Conservation (phyloP, 441 rosid genomes). For the Pelargonium australe region DNA sequence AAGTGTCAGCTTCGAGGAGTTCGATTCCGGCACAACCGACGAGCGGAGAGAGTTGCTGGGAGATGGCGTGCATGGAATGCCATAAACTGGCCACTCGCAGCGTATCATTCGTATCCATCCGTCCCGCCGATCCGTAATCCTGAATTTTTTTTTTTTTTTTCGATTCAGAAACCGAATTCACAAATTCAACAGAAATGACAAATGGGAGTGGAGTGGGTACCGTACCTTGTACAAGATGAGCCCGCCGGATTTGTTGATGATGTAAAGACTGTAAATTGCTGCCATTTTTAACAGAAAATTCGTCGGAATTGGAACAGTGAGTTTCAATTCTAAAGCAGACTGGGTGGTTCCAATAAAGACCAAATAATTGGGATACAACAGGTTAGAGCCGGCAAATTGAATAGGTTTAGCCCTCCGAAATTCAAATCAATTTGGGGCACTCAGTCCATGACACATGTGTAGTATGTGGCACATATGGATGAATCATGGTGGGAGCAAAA, state of each 20-base stretch:
- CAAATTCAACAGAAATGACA: background rate
- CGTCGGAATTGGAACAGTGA: too few species aligned
- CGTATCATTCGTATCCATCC: conserved; percentile 93
- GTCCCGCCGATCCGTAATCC: conserved; percentile 88
- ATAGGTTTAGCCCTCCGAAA: too few species aligned
- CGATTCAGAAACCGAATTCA: background rate
- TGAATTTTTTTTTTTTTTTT: conserved; percentile 15
- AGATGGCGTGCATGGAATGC: conserved; percentile 98
- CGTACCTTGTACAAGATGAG: conserved; percentile 75
- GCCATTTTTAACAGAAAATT: conserved; percentile 33
- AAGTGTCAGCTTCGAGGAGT: conserved; percentile 78
- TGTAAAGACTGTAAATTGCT: conserved; percentile 77
- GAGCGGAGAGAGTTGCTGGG: conserved; percentile 83
- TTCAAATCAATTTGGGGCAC: too few species aligned
- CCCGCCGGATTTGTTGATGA: conserved; percentile 88
- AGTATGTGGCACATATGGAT: too few species aligned
- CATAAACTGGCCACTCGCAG: conserved; percentile 88
- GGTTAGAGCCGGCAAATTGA: too few species aligned
- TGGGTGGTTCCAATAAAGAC: too few species aligned
- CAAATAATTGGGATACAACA: too few species aligned
- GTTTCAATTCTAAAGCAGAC: too few species aligned
- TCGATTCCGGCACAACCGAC: conserved; percentile 76
- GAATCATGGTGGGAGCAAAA: too few species aligned
- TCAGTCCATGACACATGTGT: too few species aligned
- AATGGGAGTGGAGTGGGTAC: background rate